Evolutionary conservation across 2,329 filamentous ascomycete genomes (phyloP), one percentile per base, ranked within the genome.

Genomic region (Xylaria sp.): DNA sequence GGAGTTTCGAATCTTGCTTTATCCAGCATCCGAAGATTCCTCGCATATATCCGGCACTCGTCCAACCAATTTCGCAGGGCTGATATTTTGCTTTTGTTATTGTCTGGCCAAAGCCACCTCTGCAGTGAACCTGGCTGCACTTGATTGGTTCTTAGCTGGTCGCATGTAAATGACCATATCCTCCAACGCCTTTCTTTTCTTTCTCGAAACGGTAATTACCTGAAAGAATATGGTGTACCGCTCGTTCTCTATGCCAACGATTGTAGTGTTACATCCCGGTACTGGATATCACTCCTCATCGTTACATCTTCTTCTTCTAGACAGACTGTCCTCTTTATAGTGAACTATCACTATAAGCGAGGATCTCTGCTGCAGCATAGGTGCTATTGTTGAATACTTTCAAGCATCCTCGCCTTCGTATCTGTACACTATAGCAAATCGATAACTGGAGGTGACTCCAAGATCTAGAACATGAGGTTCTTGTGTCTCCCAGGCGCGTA

Each of bases 401-500:
- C 23, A 44, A 48, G 18, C 44, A 44, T 55, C 54, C 20, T 48
- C 70, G 61, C 63, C 66, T 65, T 73, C 64, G 68, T 50, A 25
- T 73, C 55, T 54, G 65, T 67, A 58, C 63, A 62, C 46, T 58
- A 46, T 56, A 66, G 37, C 34, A 20, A 59, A 34, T 71, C 46
- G 55, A 51, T 51, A 60, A 28, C 50, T 56, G 25, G 34, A 54
- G n/a, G 48, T 15, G 41, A 50, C 46, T 28, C 41, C 58, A 70
- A 52, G 63, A 67, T 69, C 57, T 65, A 64, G 76, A 82, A 71
- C 20, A 88, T 89, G 87, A 86, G 81, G 74, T 86, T 89, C 62
- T 78, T 89, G 39, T 89, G 87, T 75, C 81, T 89, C 9, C 87
- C 87, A 41, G 87, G 87, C 70, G 85, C 87, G 25, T 89, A 86